Conservation (phyloP, 768 basidiomycete species). For the Albatrellus ellisii region DNA sequence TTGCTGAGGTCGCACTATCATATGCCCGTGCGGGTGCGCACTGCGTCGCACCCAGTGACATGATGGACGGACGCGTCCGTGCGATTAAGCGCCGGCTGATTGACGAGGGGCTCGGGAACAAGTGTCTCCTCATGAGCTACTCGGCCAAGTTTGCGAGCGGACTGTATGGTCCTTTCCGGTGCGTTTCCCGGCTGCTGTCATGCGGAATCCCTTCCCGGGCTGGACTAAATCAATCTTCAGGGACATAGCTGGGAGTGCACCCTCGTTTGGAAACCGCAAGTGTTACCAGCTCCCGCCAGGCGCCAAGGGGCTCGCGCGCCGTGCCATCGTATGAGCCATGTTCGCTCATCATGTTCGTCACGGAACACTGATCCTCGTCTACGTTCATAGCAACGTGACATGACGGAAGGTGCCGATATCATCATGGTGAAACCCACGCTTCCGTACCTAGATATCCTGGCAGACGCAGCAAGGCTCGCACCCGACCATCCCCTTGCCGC, state of each 20-base stretch:
- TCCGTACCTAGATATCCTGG: conserved; percentile 94
- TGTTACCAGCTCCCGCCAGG: conserved; percentile 94
- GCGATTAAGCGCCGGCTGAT: conserved; percentile 83
- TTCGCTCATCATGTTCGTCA: background rate
- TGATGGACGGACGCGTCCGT: conserved; percentile 96
- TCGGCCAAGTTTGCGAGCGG: conserved; percentile 95
- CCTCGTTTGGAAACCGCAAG: conserved; percentile 89
- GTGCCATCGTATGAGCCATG: conserved; percentile 69
- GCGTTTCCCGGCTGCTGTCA: conserved; percentile 12
- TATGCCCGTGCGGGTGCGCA: conserved; percentile 96
- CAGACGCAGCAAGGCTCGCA: conserved; percentile 72
- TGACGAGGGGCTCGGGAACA: conserved; percentile 73
- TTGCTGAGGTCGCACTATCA: conserved; percentile 83
- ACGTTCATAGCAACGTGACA: conserved; percentile 65
- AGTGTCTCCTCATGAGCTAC: conserved; percentile 90
- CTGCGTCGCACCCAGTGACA: conserved; percentile 96
- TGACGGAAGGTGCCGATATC: conserved; percentile 87
- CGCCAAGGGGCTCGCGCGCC: conserved; percentile 79
- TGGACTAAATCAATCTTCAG: conserved; percentile 25
- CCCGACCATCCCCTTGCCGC: conserved; percentile 88
- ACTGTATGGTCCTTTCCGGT: conserved; percentile 95
- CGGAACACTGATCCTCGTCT: too few species aligned
- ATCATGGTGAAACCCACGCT: conserved; percentile 98
- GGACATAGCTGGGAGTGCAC: conserved; percentile 95
- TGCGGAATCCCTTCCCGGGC: background rate